Base-by-base conservation (phyloP, 352 stramenopile species). In the Pythium angustatum region DNA sequence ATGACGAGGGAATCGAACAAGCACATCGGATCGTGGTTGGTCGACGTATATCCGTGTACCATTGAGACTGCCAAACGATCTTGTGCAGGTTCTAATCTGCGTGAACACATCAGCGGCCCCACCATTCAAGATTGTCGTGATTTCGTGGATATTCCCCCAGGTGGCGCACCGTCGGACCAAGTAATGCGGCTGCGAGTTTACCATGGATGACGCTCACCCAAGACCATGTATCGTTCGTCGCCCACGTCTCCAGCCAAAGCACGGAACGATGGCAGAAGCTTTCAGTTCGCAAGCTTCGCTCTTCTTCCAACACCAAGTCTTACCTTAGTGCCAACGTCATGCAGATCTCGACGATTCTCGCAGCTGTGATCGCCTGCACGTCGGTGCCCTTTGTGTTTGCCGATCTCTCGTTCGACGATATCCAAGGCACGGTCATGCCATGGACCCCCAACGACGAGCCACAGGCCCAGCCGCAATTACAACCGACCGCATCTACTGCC, bases 401-500 rank as follows among this genome's bases (percentile, higher is more conserved):
- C 5, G 24, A 45, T 21, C 4, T 30, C 27, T 24, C 31, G 31
- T 45, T 58, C 51, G 24, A 48, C 5, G 51, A 47, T 22, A 5
- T 49, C 34, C 34, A 47, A 7, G 51, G 51, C 21, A 47, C 51
- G n/a, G 50, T 57, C 8, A 19, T 30, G 10, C 33, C 50, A n/a
- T n/a, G n/a, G n/a, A n/a, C n/a, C n/a, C n/a, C n/a, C n/a, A n/a
- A n/a, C n/a, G n/a, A n/a, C n/a, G n/a, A n/a, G n/a, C n/a, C n/a
- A n/a, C 5, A 27, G 22, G 4, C 2, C 19, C 40, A 38, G 19
- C 26, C 15, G 48, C 10, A 54, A 9, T 26, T 47, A 1, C 19
- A 14, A 27, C 8, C 40, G 19, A 47, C 11, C 15, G 38, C 19
- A 31, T 10, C 21, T 21, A 21, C n/a, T 22, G 8, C 30, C 5